phyloP scores from a whole-genome alignment of 176 grass and related monocot genomes.

The Oryza punctata region DNA sequence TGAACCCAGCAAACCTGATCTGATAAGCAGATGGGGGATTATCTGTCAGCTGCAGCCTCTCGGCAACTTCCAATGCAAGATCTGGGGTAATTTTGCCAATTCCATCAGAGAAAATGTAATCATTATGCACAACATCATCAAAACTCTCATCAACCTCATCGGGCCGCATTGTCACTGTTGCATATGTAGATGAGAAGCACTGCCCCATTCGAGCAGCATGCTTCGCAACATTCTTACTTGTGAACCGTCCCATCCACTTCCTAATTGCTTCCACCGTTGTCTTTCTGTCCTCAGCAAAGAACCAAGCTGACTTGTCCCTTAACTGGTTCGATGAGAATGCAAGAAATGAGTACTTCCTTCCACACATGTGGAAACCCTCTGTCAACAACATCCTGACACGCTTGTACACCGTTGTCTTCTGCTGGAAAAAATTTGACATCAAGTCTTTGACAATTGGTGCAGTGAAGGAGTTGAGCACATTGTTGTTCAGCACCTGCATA shows the following conservation, averaged over 20 bases:
- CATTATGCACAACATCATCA: slow-evolving; percentile 58
- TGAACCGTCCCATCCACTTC: slow-evolving; percentile 82
- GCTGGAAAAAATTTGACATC: slow-evolving; percentile 55
- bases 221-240: slow-evolving; percentile 75
- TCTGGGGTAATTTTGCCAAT: slow-evolving; percentile 77
- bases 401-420: slow-evolving; percentile 77
- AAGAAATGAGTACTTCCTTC: slow-evolving; percentile 79
- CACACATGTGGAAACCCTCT: slow-evolving; percentile 76
- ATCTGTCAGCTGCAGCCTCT: slow-evolving; percentile 56
- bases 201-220: slow-evolving; percentile 83
- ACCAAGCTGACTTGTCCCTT: slow-evolving; percentile 86
- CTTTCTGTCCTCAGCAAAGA: slow-evolving; percentile 72
- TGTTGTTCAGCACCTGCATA: slow-evolving; percentile 65
- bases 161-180: slow-evolving; percentile 58
- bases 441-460: slow-evolving; percentile 69
- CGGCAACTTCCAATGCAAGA: slow-evolving; percentile 73
- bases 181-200: slow-evolving; percentile 95
- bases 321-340: slow-evolving; percentile 91
- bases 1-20: slow-evolving; percentile 85
- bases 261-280: slow-evolving; percentile 51
- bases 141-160: slow-evolving; percentile 47
- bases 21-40: slow-evolving; percentile 86
- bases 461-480: slow-evolving; percentile 62
- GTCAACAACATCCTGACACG: slow-evolving; percentile 57
- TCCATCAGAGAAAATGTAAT: slow-evolving; percentile 83